These are phyloP conservation scores for Gnaphalium uliginosum DNA, from an alignment of 129 eudicot species.

Conservation along the genomic window DNA sequence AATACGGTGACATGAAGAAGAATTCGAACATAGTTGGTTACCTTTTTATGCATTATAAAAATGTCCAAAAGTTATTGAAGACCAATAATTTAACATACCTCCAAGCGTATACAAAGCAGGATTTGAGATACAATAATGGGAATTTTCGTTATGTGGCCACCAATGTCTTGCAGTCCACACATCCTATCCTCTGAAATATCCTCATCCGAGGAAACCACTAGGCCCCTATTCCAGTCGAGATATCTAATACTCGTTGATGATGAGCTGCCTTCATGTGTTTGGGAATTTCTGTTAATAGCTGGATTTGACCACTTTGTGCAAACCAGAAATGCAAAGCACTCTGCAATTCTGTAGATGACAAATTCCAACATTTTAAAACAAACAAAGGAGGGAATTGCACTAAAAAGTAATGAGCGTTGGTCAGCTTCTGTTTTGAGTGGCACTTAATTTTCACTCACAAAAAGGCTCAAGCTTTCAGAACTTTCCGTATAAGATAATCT, in stretches of 20 bases:
- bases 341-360: conserved; percentile 67
- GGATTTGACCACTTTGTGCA: conserved; percentile 97
- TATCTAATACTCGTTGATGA: conserved; percentile 40
- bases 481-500: not conserved
- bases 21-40: not conserved
- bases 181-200: conserved; percentile 46
- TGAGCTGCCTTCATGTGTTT: conserved; percentile 39
- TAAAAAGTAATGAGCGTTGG: not conserved
- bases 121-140: conserved; percentile 70
- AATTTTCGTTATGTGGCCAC: conserved; percentile 81
- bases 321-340: conserved; percentile 88
- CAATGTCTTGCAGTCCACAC: conserved; percentile 70
- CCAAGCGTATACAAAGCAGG: conserved; percentile 74
- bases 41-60: not conserved
- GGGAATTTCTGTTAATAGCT: conserved; percentile 57
- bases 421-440: not conserved
- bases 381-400: not conserved
- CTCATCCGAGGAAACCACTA: conserved; percentile 37
- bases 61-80: not conserved
- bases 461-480: conserved; percentile 1
- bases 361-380: conserved; percentile 15
- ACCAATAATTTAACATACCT: conserved; percentile 44
- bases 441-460: not conserved
- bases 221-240: conserved; percentile 51
- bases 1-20: not conserved